Percentiles rank a stretch among this genome's conserved stretches.
Evolutionary conservation across 805 yeast species (phyloP).

Genomic region (Candida railenensis): DNA sequence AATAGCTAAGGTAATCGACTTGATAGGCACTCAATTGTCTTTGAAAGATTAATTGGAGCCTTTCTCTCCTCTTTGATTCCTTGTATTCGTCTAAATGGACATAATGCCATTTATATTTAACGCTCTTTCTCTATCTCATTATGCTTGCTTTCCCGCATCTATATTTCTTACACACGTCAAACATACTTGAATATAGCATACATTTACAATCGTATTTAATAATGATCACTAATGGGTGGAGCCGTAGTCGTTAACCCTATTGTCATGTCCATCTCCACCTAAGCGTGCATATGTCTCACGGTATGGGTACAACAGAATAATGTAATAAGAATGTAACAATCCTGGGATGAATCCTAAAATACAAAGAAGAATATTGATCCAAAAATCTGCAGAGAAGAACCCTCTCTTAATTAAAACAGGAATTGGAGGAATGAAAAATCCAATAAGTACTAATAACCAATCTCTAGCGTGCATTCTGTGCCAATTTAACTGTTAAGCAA

Average conservation of each 20-base stretch:
- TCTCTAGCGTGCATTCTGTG: conserved; percentile 48
- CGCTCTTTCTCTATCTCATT: too few species aligned
- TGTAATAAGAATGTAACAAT: conserved; percentile 72
- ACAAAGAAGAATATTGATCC: conserved; percentile 71
- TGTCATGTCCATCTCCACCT: conserved; percentile 31
- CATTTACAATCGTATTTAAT: too few species aligned
- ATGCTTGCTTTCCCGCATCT: too few species aligned
- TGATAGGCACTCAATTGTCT: too few species aligned
- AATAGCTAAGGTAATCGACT: too few species aligned
- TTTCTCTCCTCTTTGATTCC: too few species aligned
- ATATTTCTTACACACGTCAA: too few species aligned
- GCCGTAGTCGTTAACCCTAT: conserved; percentile 17
- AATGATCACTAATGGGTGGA: conserved; percentile 7
- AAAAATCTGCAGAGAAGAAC: conserved; percentile 63
- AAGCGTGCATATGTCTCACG: conserved; percentile 24
- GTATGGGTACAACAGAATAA: conserved; percentile 70
- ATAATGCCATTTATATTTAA: too few species aligned
- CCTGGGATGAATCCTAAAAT: conserved; percentile 76
- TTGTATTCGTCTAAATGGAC: too few species aligned
- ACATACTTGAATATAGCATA: neutral
- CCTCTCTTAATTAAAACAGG: conserved; percentile 78
- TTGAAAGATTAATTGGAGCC: too few species aligned
- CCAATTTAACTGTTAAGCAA: too few species aligned
- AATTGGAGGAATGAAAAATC: conserved; percentile 74
- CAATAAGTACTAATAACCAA: conserved; percentile 64